Evolutionary conservation across 1,284 basidiomycete genomes (phyloP).

Genomic region (Sporisorium exsertum): DNA sequence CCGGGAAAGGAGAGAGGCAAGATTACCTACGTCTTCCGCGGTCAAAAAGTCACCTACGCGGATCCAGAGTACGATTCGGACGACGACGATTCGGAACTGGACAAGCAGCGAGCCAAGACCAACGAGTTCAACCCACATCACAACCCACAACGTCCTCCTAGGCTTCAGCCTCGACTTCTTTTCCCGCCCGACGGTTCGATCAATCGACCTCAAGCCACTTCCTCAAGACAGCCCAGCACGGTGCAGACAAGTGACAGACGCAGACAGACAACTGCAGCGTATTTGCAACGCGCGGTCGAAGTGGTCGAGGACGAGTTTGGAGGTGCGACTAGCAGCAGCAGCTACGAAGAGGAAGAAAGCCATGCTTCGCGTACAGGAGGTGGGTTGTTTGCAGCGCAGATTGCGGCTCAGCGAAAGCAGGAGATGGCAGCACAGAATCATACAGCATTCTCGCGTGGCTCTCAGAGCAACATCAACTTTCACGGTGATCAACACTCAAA

Average conservation of each 20-base stretch:
- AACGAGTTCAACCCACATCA: conserved; percentile 37
- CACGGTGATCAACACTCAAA: neutral
- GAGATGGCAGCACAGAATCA: neutral
- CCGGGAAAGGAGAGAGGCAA: conserved; percentile 51
- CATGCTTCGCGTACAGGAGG: conserved; percentile 14
- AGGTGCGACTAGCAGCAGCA: conserved; percentile 11
- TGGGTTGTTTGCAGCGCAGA: conserved; percentile 36
- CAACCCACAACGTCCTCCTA: conserved; percentile 29
- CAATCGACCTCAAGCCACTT: neutral
- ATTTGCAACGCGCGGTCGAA: conserved; percentile 10
- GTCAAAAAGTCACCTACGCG: conserved; percentile 55
- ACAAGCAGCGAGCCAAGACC: conserved; percentile 17
- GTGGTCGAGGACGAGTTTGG: conserved; percentile 20
- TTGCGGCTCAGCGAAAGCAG: conserved; percentile 23
- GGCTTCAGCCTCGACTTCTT: conserved; percentile 45
- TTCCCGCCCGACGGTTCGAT: conserved; percentile 30
- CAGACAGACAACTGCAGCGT: neutral
- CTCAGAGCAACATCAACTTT: neutral
- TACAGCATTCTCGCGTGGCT: neutral
- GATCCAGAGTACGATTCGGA: conserved; percentile 57
- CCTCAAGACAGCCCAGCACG: neutral
- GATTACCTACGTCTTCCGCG: conserved; percentile 61
- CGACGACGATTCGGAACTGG: conserved; percentile 41
- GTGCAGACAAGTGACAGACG: neutral
- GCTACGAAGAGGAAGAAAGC: conserved; percentile 9